Evolutionary conservation across 2,329 filamentous ascomycete genomes (phyloP), one percentile per base, ranked within the genome.

Genomic region (Aspergillus aculeatinus): DNA sequence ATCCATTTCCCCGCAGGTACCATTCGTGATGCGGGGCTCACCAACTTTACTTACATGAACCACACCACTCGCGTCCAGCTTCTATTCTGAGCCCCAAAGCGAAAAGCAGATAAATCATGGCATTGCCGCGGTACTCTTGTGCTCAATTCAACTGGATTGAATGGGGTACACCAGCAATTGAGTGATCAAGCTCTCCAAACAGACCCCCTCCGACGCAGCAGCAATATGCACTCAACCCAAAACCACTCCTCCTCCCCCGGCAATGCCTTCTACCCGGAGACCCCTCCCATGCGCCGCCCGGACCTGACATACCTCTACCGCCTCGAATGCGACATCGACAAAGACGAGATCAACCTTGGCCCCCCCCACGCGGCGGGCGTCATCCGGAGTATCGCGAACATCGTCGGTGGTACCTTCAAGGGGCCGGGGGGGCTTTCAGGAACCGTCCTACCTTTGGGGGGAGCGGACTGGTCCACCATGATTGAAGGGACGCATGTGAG

Each of bases 401-500:
- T 69, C 4, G 53, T 58, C 5, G 61, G 67, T 4, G 68, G 68
- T 7, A 71, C 61, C 12, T 53, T 71, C 33, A 68, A 67, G 52
- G 67, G 68, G 2, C 66, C 66, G 3, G 60, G 60, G 12, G 61
- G 60, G 11, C 64, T 71, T 11, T 63, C 67, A 44, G 69, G 63
- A 1, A 53, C 57, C 0, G 56, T 71, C 6, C 50, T 71, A 9
- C 64, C 67, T 7, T 53, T 66, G 2, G 66, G 68, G 14, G 63
- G 67, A 23, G 67, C 67, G 44, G 64, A 67, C 54, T 70, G 63
- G 68, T 62, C 65, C 19, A 69, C 61, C 4, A 61, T 65, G 1
- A 60, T 68, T 54, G 68, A 70, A 44, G 66, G 67, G 29, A 70
- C 62, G 3, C 69, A 70, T 31, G 65, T 68, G 55, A 49, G 60